These are phyloP conservation scores for Limonium bicolor DNA, from an alignment of 148 eudicot genomes.

Conservation along the genomic window DNA sequence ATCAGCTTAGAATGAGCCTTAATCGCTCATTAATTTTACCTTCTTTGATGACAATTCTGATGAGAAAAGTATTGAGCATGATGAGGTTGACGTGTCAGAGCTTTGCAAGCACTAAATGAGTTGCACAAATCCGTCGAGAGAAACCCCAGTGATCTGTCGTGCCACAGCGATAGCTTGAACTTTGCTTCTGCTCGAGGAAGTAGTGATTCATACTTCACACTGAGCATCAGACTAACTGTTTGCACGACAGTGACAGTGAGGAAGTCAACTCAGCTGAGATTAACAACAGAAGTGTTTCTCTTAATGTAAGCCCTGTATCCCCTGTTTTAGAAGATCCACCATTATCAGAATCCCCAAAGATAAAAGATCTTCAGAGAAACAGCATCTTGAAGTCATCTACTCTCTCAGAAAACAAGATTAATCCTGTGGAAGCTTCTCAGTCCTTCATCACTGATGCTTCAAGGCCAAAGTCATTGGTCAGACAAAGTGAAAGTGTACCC, in stretches of 20 bases:
- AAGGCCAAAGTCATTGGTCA: slow-evolving; percentile 19
- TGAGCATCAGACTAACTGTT: slow-evolving; percentile 58
- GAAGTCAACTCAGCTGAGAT: slow-evolving; percentile 31
- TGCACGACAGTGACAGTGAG: slow-evolving; percentile 51
- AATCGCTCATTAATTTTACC: slow-evolving; percentile 78
- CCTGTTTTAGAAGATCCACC: slow-evolving; percentile 50
- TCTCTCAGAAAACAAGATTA: slow-evolving; percentile 22
- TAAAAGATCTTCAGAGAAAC: slow-evolving; percentile 40
- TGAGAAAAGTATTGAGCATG: slow-evolving; percentile 26
- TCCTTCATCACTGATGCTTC: slow-evolving; percentile 18
- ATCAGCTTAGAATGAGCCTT: slow-evolving; percentile 66
- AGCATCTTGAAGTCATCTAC: slow-evolving; percentile 32
- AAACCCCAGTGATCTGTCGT: slow-evolving; percentile 21
- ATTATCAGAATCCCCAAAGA: slow-evolving; percentile 75
- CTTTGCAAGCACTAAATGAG: slow-evolving; percentile 46
- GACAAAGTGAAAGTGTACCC: slow-evolving; percentile 30
- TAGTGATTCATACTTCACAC: slow-evolving; percentile 52
- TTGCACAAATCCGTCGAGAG: slow-evolving; percentile 36
- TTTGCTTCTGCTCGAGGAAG: slow-evolving; percentile 49
- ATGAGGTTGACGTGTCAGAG: slow-evolving; percentile 56
- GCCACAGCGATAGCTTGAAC: slow-evolving; percentile 23
- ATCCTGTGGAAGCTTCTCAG: slow-evolving; percentile 24
- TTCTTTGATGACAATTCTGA: slow-evolving; percentile 37
- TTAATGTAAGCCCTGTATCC: slow-evolving; percentile 23
- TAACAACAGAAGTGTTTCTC: slow-evolving; percentile 19